Base-by-base conservation (phyloP, 2,329 filamentous ascomycete genomes). In the Leptographium galeiforme region DNA sequence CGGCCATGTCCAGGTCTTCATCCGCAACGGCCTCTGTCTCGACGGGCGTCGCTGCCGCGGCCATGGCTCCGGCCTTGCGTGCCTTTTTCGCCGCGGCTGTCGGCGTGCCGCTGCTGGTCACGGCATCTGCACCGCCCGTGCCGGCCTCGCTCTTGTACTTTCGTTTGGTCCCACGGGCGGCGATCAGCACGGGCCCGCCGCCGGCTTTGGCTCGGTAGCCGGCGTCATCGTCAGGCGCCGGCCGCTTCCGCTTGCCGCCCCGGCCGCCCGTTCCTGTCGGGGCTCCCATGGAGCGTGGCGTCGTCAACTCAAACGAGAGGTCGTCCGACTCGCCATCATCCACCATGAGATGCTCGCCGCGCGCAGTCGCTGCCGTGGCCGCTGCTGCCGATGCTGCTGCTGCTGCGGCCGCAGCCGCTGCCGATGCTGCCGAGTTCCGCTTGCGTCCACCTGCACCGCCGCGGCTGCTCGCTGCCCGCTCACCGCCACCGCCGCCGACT, bases 131-230 rank as follows among this genome's bases (percentile, higher is more conserved):
- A 49, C 55, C 44, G 46, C 60, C 55, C 1, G 76, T 13, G 16
- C 46, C 74, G 59, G 76, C 79, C 71, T 78, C 75, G 60, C 77
- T 79, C 71, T 78, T 80, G 5, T 77, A 71, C 70, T 79, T 81
- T 65, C 75, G 75, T 69, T 81, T 82, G 0, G 68, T 66, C 18
- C 76, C 75, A 41, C 77, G 69, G 74, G 48, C 74, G 1, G 34
- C 36, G 11, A 33, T 39, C 16, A 25, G 25, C 25, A 25, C 25
- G 5, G 53, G 19, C 8, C 44, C 48, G 19, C 34, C 71, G 2
- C 77, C 78, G 3, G 75, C 74, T 58, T 80, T 79, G 3, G 79
- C 78, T 55, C 78, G 71, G 62, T 82, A 82, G 5, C 78, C 78
- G 0, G 68, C 65, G 57, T 83, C 79, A 8, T 82, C 79, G 38